A percentile compares a stretch with the other conserved stretches of the same genome.
These are phyloP conservation scores for Ustulina deusta DNA, from an alignment of 2,329 filamentous ascomycete species.

Conservation along the genomic window DNA sequence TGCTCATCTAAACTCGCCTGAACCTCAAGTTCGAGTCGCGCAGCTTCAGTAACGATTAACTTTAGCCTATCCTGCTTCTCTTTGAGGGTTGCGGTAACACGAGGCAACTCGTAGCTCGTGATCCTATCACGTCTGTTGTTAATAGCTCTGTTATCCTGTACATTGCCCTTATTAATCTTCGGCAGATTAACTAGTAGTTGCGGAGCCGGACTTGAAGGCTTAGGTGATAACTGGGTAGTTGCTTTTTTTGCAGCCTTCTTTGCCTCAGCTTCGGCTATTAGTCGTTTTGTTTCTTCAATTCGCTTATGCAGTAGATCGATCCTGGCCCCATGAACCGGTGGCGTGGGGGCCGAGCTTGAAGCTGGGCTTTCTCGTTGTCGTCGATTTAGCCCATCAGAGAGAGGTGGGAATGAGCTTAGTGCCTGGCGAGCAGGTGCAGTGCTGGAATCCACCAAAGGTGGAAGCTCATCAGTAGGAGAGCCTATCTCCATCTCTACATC, in stretches of 20 bases:
- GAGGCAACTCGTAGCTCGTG: slow-evolving; percentile 55
- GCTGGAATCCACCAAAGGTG: slow-evolving; percentile 48
- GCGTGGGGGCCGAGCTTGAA: slow-evolving; percentile 53
- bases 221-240: slow-evolving; percentile 41
- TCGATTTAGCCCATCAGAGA: slow-evolving; percentile 55
- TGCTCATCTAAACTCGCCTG: slow-evolving; percentile 53
- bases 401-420: slow-evolving; percentile 60
- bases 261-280: slow-evolving; percentile 70
- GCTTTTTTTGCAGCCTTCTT: slow-evolving; percentile 55
- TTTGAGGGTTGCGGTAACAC: slow-evolving; percentile 55
- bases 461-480: slow-evolving; percentile 60
- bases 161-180: slow-evolving; percentile 33
- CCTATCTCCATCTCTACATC: slow-evolving; percentile 77
- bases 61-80: slow-evolving; percentile 62
- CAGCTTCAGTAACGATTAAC: slow-evolving; percentile 60
- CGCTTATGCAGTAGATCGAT: slow-evolving; percentile 55
- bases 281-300: slow-evolving; percentile 71
- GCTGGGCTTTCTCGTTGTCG: slow-evolving; percentile 58
- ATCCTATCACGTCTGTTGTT: slow-evolving; percentile 51
- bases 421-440: slow-evolving; percentile 43
- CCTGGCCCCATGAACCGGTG: slow-evolving; percentile 45
- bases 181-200: slow-evolving; percentile 34
- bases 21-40: slow-evolving; percentile 62
- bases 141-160: slow-evolving; percentile 28
- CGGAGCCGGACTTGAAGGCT: slow-evolving; percentile 35